phyloP scores from a whole-genome alignment of 345 rosid species.

The Ricinus communis region DNA sequence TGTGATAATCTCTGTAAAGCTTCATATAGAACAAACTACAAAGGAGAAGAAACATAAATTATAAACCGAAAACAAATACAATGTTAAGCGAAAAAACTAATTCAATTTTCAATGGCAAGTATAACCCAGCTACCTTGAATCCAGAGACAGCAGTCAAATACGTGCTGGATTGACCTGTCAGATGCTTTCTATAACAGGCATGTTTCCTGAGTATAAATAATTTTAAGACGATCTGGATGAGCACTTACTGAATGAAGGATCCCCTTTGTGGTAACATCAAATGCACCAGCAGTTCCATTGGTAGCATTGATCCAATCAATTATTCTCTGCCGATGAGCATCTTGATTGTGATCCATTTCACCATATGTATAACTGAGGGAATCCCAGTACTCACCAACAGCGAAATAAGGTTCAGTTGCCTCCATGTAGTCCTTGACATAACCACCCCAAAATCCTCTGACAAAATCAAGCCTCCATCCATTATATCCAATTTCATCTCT shows the following conservation, averaged over 20 bases:
- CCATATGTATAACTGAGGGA: slow-evolving; percentile 81
- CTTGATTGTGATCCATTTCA: slow-evolving; percentile 94
- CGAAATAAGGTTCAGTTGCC: slow-evolving; percentile 78
- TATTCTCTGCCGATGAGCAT: slow-evolving; percentile 90
- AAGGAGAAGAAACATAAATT: background rate
- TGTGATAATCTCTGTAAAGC: too few species aligned
- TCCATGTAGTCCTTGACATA: slow-evolving; percentile 96
- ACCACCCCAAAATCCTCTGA: slow-evolving; percentile 99
- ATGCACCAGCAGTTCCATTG: slow-evolving; percentile 81
- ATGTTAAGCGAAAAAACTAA: background rate
- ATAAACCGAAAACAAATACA: background rate
- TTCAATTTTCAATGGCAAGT: too few species aligned
- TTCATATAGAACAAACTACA: background rate
- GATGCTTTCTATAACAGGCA: background rate
- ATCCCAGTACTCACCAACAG: slow-evolving; percentile 98
- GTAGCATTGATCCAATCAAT: slow-evolving; percentile 91
- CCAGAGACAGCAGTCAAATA: background rate
- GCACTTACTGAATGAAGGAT: slow-evolving; percentile 78
- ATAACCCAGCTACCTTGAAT: too few species aligned
- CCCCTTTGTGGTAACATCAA: slow-evolving; percentile 98
- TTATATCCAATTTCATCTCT: slow-evolving; percentile 95
- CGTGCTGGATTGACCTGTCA: background rate
- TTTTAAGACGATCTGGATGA: background rate
- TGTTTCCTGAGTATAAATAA: background rate
- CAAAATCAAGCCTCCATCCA: slow-evolving; percentile 99